Base-by-base conservation (phyloP, 208 protist genomes). In the Angomonas deanei region DNA sequence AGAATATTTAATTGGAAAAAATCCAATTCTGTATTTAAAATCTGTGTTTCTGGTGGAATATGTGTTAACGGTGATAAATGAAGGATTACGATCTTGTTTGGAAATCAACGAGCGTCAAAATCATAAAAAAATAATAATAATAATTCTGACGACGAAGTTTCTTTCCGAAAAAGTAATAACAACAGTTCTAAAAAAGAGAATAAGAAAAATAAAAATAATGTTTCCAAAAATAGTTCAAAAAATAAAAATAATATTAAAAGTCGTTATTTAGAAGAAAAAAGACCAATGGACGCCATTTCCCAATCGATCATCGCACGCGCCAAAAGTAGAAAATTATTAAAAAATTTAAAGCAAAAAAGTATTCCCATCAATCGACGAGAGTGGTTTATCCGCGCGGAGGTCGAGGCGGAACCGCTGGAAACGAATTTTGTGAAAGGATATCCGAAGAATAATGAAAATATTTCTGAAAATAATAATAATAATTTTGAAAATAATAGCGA, bases 331-430 rank as follows among this genome's bases (percentile, higher is more conserved):
- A 72, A 71, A 6, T 30, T 94, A 28, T 74, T 94, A 57, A 74
- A 91, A 57, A 60, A 70, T 46, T 75, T 94, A 48, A 81, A 79
- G 10, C 61, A 61, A 34, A 73, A 78, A 31, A 76, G 84, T 32
- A 72, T 94, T 27, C 87, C 87, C 10, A 87, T 90, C 23, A 84
- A 91, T 62, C 84, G 87, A 38, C 84, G 80, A 61, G 76, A 83
- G 64, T 80, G 76, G 49, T 88, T 76, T 39, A 73, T 74, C 23
- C 69, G 71, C 15, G 70, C 77, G 10, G 75, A 78, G 50, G 61
- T 66, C 27, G 65, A 79, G 59, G 31, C 68, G 27, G 38, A 61
- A 32, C 60, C 58, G 63, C 27, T 63, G 61, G 50, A 59, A 31
- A 61, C 63, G 38, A 60, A 57, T 38, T 60, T 34, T 24, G 23